Conservation (phyloP, 352 stramenopile genomes). For the Elongisporangium anandrum region DNA sequence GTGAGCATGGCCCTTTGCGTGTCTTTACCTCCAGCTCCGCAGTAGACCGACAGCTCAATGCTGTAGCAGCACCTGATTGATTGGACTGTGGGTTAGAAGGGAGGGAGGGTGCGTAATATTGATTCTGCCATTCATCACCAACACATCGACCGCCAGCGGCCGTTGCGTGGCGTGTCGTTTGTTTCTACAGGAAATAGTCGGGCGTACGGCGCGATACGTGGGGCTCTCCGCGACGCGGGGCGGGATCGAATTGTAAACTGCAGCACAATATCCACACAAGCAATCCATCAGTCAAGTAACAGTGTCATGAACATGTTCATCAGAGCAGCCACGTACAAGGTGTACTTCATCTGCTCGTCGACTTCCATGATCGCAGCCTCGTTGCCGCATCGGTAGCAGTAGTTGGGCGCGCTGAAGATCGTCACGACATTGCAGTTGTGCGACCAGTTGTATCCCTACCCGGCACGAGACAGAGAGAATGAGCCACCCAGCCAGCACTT, state of each 20-base stretch:
- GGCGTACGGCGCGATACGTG: slow-evolving; percentile 91
- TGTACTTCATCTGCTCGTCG: slow-evolving; percentile 94
- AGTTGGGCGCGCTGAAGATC: slow-evolving; percentile 99
- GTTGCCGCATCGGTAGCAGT: slow-evolving; percentile 99
- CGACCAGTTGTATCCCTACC: slow-evolving; percentile 93
- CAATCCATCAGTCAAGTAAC: slow-evolving; percentile 10
- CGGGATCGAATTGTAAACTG: slow-evolving; percentile 94
- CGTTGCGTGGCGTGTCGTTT: neutral
- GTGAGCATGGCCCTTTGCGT: too few species aligned
- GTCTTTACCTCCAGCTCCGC: too few species aligned
- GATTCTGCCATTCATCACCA: neutral
- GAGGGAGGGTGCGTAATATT: slow-evolving; percentile 1
- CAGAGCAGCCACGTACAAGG: slow-evolving; percentile 77
- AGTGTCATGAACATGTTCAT: too few species aligned
- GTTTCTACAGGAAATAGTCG: slow-evolving; percentile 93
- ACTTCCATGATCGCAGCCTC: slow-evolving; percentile 97
- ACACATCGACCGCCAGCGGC: too few species aligned
- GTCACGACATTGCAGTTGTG: slow-evolving; percentile 97
- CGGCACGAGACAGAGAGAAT: slow-evolving; percentile 2
- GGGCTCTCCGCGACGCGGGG: slow-evolving; percentile 90
- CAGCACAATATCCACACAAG: slow-evolving; percentile 1
- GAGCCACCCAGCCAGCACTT: neutral
- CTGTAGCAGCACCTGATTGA: slow-evolving; percentile 17
- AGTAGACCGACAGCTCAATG: too few species aligned
- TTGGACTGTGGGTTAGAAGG: slow-evolving; percentile 11